Conservation (phyloP, 345 rosid species). For the Cochlearia excelsa region DNA sequence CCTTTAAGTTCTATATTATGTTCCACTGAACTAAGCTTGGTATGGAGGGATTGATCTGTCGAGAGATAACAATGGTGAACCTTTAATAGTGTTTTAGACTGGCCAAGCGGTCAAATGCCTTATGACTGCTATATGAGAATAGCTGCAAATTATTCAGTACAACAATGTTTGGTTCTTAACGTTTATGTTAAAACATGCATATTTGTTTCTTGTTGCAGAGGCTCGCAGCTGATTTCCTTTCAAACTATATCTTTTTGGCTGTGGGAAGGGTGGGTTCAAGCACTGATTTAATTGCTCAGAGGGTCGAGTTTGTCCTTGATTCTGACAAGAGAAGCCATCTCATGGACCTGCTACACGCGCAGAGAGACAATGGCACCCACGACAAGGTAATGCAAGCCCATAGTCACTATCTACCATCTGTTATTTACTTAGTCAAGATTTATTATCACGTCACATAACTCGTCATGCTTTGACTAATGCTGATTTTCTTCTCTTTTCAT, state of each 20-base stretch:
- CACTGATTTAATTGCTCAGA: constrained; percentile 92
- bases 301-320: constrained; percentile 92
- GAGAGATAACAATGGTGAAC: not conserved
- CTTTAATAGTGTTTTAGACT: constrained; percentile 3
- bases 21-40: constrained; percentile 15
- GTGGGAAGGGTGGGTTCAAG: constrained; percentile 99
- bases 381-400: constrained; percentile 54
- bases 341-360: constrained; percentile 99
- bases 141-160: constrained; percentile 14
- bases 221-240: constrained; percentile 88
- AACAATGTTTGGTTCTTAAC: not conserved
- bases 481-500: constrained; percentile 16
- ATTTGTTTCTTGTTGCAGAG: constrained; percentile 53
- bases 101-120: constrained; percentile 7
- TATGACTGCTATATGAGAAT: not conserved
- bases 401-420: constrained; percentile 1
- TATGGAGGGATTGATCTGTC: not conserved
- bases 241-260: constrained; percentile 82
- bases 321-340: constrained; percentile 97
- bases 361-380: constrained; percentile 63
- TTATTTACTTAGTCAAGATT: not conserved
- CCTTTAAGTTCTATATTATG: not conserved
- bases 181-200: constrained; percentile 7
- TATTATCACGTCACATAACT: not conserved
- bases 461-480: not conserved